phyloP scores from a whole-genome alignment of 306 rosid species.

The Sechiopsis laciniata region DNA sequence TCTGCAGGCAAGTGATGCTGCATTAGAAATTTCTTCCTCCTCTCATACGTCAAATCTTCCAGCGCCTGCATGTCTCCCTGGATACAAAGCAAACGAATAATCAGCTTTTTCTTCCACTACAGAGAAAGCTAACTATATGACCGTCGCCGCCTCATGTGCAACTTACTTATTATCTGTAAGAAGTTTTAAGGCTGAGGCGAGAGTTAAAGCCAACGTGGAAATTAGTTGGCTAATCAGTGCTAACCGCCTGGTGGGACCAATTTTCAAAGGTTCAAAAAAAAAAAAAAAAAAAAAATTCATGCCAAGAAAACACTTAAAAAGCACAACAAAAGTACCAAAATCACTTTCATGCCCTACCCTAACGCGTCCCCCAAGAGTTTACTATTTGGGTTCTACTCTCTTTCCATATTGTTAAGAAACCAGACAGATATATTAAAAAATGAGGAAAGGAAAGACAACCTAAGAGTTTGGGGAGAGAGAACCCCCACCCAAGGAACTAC shows the following conservation, averaged over 20 bases:
- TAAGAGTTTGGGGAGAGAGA: too few species aligned
- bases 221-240: neutral
- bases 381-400: neutral
- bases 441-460: too few species aligned
- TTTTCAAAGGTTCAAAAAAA: too few species aligned
- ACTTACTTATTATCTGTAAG: neutral
- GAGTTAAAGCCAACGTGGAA: neutral
- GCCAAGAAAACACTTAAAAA: too few species aligned
- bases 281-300: too few species aligned
- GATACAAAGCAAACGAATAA: slow-evolving; percentile 24
- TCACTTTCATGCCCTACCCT: too few species aligned
- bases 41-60: slow-evolving; percentile 91
- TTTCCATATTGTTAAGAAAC: neutral
- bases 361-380: neutral
- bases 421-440: neutral
- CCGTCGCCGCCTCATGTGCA: too few species aligned
- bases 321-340: too few species aligned
- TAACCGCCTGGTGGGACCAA: too few species aligned
- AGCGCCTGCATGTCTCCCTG: slow-evolving; percentile 96
- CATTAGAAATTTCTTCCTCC: slow-evolving; percentile 66
- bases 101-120: too few species aligned
- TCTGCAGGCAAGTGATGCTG: slow-evolving; percentile 69
- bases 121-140: too few species aligned
- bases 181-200: neutral
- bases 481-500: neutral